phyloP scores from a whole-genome alignment of 371 early-diverging fungal genomes.

The Nosema muscidifuracis region DNA sequence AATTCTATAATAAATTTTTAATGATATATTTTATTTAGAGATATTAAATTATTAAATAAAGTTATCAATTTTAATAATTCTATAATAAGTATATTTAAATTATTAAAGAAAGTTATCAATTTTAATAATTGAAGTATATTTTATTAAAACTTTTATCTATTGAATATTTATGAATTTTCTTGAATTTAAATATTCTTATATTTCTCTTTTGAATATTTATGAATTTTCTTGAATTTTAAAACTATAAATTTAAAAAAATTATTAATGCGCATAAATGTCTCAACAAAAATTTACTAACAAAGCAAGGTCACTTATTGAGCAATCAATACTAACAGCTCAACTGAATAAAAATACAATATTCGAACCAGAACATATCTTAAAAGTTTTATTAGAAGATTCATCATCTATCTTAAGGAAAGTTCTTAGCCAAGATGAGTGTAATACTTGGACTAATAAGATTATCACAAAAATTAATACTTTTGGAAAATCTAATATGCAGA shows the following conservation, averaged over 20 bases:
- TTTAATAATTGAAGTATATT: no score
- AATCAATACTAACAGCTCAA: conserved; percentile 34
- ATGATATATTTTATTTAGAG: no score
- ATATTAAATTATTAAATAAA: no score
- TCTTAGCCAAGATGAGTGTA: conserved; percentile 22
- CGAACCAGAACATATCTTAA: conserved; percentile 51
- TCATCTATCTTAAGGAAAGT: conserved; percentile 21
- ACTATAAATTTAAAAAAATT: not conserved
- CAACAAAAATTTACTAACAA: conserved; percentile 27
- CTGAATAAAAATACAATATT: conserved; percentile 39
- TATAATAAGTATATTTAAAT: no score
- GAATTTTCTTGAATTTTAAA: not conserved
- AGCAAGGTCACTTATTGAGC: conserved; percentile 38
- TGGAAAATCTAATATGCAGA: conserved; percentile 9
- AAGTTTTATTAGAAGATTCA: conserved; percentile 33
- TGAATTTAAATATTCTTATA: no score
- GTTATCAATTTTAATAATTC: no score
- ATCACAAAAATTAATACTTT: conserved; percentile 29
- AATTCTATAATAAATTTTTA: no score
- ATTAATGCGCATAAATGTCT: conserved; percentile 16
- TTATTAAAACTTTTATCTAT: no score
- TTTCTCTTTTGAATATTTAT: no score
- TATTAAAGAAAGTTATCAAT: no score
- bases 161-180: no score
- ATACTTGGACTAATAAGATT: conserved; percentile 22